A percentile compares a stretch with the other conserved stretches of the same genome.
Evolutionary conservation across 2,329 filamentous ascomycete species (phyloP).

Genomic region (Aspergillus carbonarius): DNA sequence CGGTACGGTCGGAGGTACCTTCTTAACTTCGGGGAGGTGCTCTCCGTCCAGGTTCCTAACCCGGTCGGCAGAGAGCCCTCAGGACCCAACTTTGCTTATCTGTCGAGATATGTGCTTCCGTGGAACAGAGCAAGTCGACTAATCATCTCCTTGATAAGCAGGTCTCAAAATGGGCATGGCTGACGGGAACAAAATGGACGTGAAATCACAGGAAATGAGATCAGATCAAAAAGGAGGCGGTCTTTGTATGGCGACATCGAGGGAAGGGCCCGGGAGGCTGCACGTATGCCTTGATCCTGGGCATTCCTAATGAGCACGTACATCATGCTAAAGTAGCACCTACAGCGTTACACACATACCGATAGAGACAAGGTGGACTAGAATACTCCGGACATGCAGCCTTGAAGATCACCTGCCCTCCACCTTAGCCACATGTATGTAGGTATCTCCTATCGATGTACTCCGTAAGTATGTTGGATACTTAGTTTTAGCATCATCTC

Average conservation of each 20-base stretch:
- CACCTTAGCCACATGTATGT: constrained; percentile 10
- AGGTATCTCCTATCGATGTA: not conserved
- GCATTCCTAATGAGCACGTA: constrained; percentile 10
- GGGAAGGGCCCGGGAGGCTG: constrained; percentile 4
- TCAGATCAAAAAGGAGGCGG: not conserved
- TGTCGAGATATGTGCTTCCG: constrained; percentile 1
- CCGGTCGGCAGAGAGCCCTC: not conserved
- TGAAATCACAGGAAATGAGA: not conserved
- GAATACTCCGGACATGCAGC: constrained; percentile 23
- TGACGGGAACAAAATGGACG: not conserved
- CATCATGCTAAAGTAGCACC: constrained; percentile 12
- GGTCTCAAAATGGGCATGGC: not conserved
- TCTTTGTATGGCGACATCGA: constrained; percentile 5
- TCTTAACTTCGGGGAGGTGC: too few relatives aligned
- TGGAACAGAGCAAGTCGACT: not conserved
- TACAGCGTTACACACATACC: constrained; percentile 16
- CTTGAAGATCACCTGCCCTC: constrained; percentile 23
- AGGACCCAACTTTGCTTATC: not conserved
- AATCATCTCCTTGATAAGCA: not conserved
- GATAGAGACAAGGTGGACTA: constrained; percentile 14
- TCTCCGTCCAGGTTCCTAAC: not conserved
- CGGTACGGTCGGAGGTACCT: not conserved
- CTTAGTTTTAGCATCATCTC: too few relatives aligned
- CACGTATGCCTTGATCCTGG: constrained; percentile 12
- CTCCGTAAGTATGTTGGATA: not conserved